phyloP scores from a whole-genome alignment of 352 stramenopile species.

The Detonula confervacea region DNA sequence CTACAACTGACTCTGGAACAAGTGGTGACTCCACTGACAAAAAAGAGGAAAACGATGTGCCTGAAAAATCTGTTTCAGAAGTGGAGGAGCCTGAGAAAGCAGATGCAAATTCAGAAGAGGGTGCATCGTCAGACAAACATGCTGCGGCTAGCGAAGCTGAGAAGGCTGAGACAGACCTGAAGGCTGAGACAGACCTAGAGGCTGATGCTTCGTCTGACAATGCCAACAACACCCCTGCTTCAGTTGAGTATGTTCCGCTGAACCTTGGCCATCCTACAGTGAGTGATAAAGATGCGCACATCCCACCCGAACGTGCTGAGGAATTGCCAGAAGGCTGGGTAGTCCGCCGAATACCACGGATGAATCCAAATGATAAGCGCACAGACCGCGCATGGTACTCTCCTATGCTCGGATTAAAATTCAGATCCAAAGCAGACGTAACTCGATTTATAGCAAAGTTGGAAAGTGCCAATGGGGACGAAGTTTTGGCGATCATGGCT shows the following conservation, averaged over 20 bases:
- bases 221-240: background rate
- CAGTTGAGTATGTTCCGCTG: slow-evolving; percentile 16
- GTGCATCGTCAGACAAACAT: slow-evolving; percentile 13
- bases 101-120: slow-evolving; percentile 25
- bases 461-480: slow-evolving; percentile 40
- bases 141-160: background rate
- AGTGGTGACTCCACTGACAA: slow-evolving; percentile 13
- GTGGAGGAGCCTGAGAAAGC: slow-evolving; percentile 17
- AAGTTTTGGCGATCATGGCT: slow-evolving; percentile 46
- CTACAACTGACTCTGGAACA: background rate
- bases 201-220: slow-evolving; percentile 26
- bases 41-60: background rate
- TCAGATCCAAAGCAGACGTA: slow-evolving; percentile 46
- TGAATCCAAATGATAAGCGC: slow-evolving; percentile 44
- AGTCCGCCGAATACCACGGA: slow-evolving; percentile 36
- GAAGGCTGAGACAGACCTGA: background rate
- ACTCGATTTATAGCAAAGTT: slow-evolving; percentile 34
- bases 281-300: slow-evolving; percentile 38
- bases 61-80: background rate
- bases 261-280: slow-evolving; percentile 42
- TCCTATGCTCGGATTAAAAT: slow-evolving; percentile 51
- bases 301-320: slow-evolving; percentile 37
- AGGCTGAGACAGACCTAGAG: slow-evolving; percentile 18
- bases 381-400: slow-evolving; percentile 53
- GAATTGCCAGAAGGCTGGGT: slow-evolving; percentile 55